Evolutionary conservation across 139 green algal species (phyloP).

Genomic region (Chlorella sp.): DNA sequence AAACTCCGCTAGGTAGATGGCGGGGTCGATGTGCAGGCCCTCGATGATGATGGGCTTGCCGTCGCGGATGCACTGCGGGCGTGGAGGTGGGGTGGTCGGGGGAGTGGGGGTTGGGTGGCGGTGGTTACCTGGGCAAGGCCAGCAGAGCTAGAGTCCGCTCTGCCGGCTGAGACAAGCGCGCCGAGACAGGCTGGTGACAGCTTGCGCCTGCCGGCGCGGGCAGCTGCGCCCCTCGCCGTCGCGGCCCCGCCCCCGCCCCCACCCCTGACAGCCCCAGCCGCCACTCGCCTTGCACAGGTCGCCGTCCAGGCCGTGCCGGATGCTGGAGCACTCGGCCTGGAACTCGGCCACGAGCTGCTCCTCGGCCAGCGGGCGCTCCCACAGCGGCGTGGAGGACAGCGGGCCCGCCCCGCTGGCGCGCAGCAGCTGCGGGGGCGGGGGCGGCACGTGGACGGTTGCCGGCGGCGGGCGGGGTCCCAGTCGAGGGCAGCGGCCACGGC

Average conservation of each 20-base stretch:
- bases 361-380: conserved; percentile 30
- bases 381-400: conserved; percentile 50
- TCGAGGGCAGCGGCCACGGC: too few relatives aligned
- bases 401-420: conserved; percentile 1
- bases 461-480: too few relatives aligned
- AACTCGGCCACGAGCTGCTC: conserved; percentile 47
- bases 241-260: neutral
- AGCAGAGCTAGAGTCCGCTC: too few relatives aligned
- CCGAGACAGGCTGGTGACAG: too few relatives aligned
- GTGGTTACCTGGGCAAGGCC: too few relatives aligned
- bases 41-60: conserved; percentile 95
- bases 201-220: too few relatives aligned
- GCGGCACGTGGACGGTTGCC: too few relatives aligned
- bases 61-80: conserved; percentile 62
- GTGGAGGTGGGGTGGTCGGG: too few relatives aligned
- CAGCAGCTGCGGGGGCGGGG: conserved; percentile 39
- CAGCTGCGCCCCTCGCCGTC: too few relatives aligned
- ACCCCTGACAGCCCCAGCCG: neutral
- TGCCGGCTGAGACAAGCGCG: too few relatives aligned
- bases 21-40: conserved; percentile 80
- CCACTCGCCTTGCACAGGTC: conserved; percentile 78
- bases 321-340: conserved; percentile 56
- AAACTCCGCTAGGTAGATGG: conserved; percentile 73
- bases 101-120: too few relatives aligned
- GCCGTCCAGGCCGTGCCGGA: conserved; percentile 73